These are phyloP conservation scores for Cyclotella sp. DNA, from an alignment of 108 stramenopile genomes.

Conservation along the genomic window DNA sequence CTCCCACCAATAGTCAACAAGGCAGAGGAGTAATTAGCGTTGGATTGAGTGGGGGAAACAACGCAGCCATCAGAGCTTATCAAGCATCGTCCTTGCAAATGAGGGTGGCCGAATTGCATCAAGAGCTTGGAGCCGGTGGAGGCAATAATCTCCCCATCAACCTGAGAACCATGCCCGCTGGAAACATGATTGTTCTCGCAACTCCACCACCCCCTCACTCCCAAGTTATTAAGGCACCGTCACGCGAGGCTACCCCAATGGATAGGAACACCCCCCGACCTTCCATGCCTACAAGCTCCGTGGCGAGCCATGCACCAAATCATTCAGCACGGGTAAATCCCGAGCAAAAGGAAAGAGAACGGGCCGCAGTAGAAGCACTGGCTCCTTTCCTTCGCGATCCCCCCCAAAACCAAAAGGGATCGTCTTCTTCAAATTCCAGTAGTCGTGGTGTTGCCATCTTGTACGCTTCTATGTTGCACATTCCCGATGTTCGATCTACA, in stretches of 20 bases:
- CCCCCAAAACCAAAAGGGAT: conserved; percentile 5
- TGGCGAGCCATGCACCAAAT: background rate
- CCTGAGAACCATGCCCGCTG: conserved; percentile 6
- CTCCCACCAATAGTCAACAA: conserved; percentile 17
- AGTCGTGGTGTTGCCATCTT: conserved; percentile 79
- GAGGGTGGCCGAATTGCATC: conserved; percentile 54
- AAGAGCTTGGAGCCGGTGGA: conserved; percentile 33
- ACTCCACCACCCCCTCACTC: conserved; percentile 17
- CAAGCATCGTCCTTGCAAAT: conserved; percentile 40
- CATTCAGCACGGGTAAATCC: conserved; percentile 1
- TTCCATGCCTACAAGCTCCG: conserved; percentile 11
- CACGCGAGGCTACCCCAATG: conserved; percentile 29
- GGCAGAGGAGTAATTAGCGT: conserved; percentile 5
- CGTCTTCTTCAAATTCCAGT: conserved; percentile 4
- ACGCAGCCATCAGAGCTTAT: conserved; percentile 34
- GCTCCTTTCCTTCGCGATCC: conserved; percentile 40
- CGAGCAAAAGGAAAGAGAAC: conserved; percentile 35
- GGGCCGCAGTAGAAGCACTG: conserved; percentile 31
- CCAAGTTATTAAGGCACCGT: conserved; percentile 10
- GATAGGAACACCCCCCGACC: conserved; percentile 27
- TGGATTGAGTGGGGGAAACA: conserved; percentile 8
- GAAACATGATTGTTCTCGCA: conserved; percentile 21
- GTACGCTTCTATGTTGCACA: conserved; percentile 50
- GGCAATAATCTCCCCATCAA: conserved; percentile 5
- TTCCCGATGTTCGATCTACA: conserved; percentile 66